A percentile compares a stretch with the other conserved stretches of the same genome.
Evolutionary conservation across 768 basidiomycete genomes (phyloP).

Genomic region (Psilocybe azurescens): DNA sequence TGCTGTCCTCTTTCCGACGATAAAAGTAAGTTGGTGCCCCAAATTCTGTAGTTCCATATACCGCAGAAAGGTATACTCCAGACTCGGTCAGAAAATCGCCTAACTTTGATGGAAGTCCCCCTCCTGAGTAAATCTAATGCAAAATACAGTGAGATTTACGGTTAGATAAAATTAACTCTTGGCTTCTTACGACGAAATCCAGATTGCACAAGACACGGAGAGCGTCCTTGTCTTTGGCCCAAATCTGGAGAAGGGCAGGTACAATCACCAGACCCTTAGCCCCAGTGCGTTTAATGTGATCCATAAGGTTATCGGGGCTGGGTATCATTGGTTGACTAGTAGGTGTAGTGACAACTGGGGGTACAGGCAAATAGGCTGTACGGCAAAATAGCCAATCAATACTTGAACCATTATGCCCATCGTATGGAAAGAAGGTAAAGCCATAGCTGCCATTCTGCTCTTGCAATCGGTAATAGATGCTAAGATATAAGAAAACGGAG

Average conservation of each 20-base stretch:
- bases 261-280: conserved; percentile 39
- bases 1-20: conserved; percentile 23
- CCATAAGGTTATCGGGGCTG: conserved; percentile 33
- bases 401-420: conserved; percentile 38
- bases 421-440: conserved; percentile 45
- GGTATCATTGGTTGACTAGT: conserved; percentile 42
- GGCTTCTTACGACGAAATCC: conserved; percentile 25
- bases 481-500: neutral
- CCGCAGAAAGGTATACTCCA: conserved; percentile 36
- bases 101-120: conserved; percentile 37
- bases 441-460: conserved; percentile 30
- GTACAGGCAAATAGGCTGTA: conserved; percentile 18
- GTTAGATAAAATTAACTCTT: neutral
- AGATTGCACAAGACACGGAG: conserved; percentile 30
- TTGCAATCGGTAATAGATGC: conserved; percentile 18
- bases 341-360: conserved; percentile 33
- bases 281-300: conserved; percentile 32
- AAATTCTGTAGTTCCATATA: conserved; percentile 39
- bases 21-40: conserved; percentile 24
- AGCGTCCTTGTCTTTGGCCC: conserved; percentile 34
- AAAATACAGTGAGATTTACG: neutral
- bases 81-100: conserved; percentile 37
- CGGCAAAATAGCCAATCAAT: conserved; percentile 30
- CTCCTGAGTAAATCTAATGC: conserved; percentile 41
- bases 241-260: conserved; percentile 44